A percentile compares a stretch with the other conserved stretches of the same genome.
These are phyloP conservation scores for Ophiocordyceps sinensis DNA, from an alignment of 2,329 filamentous ascomycete genomes.

Conservation along the genomic window DNA sequence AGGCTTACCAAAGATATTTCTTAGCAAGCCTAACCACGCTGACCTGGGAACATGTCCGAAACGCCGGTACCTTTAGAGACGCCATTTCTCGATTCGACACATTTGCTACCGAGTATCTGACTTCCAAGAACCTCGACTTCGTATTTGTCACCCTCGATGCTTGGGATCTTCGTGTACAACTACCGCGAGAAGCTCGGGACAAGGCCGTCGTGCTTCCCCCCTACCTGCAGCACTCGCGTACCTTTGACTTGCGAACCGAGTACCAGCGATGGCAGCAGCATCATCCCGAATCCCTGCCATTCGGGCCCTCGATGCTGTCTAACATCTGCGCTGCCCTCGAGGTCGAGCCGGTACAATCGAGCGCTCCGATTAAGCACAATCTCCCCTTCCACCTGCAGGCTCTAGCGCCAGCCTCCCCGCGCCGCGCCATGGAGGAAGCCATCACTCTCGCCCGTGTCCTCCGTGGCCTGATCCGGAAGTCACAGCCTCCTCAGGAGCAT, in stretches of 20 bases:
- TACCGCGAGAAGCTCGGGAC: constrained; percentile 93
- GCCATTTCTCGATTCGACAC: constrained; percentile 89
- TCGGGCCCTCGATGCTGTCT: constrained; percentile 85
- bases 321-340: constrained; percentile 98
- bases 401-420: constrained; percentile 83
- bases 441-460: constrained; percentile 88
- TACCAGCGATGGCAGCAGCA: constrained; percentile 98
- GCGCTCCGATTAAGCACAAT: constrained; percentile 97
- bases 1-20: constrained; percentile 5
- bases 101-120: constrained; percentile 84
- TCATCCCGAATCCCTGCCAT: constrained; percentile 92
- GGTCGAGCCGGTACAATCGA: constrained; percentile 94
- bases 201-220: constrained; percentile 94
- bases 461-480: constrained; percentile 87
- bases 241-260: constrained; percentile 91
- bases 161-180: constrained; percentile 95
- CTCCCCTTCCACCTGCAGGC: constrained; percentile 96
- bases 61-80: constrained; percentile 92
- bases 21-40: constrained; percentile 90
- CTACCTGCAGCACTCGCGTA: constrained; percentile 94
- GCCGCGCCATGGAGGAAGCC: constrained; percentile 94
- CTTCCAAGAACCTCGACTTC: constrained; percentile 86
- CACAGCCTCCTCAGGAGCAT: constrained; percentile 83
- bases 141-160: constrained; percentile 97
- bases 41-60: constrained; percentile 97